phyloP scores from a whole-genome alignment of 495 filamentous ascomycete species.

The Rostrohypoxylon terebratum region DNA sequence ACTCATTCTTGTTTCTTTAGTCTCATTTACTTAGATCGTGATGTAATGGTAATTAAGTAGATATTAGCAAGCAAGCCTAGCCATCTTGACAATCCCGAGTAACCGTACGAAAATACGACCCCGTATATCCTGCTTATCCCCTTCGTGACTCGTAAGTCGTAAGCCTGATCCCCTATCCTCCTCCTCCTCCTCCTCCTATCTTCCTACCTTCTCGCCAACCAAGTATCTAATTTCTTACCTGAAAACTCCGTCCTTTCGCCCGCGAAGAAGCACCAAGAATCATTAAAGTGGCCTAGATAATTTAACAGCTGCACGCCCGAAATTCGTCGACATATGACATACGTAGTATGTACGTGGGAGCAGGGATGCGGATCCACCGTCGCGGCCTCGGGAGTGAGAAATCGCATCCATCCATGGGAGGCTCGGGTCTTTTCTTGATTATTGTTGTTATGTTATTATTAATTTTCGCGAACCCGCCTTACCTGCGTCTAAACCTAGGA shows the following conservation, averaged over 20 bases:
- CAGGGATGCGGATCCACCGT: conserved; percentile 39
- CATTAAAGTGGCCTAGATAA: neutral
- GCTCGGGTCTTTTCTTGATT: neutral
- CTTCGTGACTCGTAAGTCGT: neutral
- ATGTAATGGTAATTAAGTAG: no score
- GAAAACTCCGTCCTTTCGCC: neutral
- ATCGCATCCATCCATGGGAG: neutral
- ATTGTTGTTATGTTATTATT: no score
- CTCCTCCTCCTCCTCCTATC: no score
- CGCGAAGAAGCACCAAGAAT: neutral
- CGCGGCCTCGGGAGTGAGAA: conserved; percentile 31
- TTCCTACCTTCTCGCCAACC: no score
- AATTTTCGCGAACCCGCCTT: no score
- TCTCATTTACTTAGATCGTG: neutral
- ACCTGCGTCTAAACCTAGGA: neutral
- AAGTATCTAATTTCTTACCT: neutral
- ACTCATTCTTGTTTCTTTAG: no score
- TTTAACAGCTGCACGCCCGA: neutral
- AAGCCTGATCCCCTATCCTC: neutral
- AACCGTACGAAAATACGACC: neutral
- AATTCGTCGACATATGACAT: neutral
- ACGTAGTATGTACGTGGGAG: neutral
- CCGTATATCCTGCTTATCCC: conserved; percentile 3
- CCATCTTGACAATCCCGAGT: neutral
- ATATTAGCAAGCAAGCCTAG: neutral